Conservation (phyloP, 2,329 filamentous ascomycete species). For the Davidsoniella neocaledoniae region DNA sequence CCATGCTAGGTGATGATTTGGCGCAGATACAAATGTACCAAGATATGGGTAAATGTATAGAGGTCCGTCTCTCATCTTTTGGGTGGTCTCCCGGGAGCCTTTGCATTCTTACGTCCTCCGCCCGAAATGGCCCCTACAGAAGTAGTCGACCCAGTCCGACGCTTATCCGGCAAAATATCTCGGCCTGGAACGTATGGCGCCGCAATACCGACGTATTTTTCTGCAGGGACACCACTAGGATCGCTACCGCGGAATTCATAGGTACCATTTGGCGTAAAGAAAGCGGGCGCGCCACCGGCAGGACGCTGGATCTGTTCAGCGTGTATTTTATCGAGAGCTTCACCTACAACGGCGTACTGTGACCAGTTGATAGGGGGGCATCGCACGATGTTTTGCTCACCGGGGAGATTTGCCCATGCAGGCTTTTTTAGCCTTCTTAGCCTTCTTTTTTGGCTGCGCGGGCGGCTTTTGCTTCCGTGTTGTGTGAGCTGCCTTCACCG, state of each 20-base stretch:
- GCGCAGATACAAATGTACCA: too few species aligned
- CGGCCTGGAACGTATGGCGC: constrained; percentile 37
- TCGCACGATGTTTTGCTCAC: constrained; percentile 65
- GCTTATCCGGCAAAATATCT: constrained; percentile 28
- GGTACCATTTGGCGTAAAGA: constrained; percentile 24
- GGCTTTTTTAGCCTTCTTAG: constrained; percentile 16
- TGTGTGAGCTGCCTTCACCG: constrained; percentile 14
- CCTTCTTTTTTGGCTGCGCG: constrained; percentile 12
- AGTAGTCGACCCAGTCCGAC: constrained; percentile 15
- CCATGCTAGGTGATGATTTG: too few species aligned
- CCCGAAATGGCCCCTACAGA: neutral
- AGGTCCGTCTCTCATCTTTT: constrained; percentile 19
- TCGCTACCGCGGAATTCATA: constrained; percentile 32
- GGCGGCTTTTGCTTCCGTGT: neutral
- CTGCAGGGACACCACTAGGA: constrained; percentile 17
- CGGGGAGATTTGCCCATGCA: constrained; percentile 50
- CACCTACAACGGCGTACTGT: constrained; percentile 69
- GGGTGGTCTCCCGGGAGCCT: constrained; percentile 13
- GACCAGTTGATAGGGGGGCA: constrained; percentile 88
- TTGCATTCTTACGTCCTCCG: constrained; percentile 4
- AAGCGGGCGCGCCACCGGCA: constrained; percentile 34
- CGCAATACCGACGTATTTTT: constrained; percentile 33
- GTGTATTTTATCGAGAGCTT: constrained; percentile 70
- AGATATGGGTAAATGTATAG: neutral
- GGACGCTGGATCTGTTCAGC: constrained; percentile 58